Evolutionary conservation across 2,329 filamentous ascomycete genomes (phyloP).

Genomic region (Hortaea werneckii): DNA sequence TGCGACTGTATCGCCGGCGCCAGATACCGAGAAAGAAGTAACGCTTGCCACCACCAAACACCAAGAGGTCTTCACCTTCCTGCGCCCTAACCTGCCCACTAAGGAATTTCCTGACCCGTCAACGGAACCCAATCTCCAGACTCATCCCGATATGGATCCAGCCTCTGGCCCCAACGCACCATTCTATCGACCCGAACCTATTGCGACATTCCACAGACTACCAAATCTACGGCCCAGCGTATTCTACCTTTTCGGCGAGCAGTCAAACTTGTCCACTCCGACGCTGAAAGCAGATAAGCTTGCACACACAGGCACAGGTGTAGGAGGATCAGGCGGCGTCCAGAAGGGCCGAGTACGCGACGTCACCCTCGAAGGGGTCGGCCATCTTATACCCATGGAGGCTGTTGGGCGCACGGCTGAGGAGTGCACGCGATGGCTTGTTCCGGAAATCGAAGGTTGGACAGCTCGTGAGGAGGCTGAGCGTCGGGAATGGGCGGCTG

Average conservation of each 20-base stretch:
- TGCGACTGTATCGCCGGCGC: slow-evolving; percentile 9
- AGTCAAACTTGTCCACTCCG: slow-evolving; percentile 46
- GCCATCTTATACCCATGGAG: slow-evolving; percentile 82
- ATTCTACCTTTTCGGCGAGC: slow-evolving; percentile 58
- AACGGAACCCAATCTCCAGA: slow-evolving; percentile 27
- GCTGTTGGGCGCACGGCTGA: slow-evolving; percentile 56
- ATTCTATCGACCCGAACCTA: slow-evolving; percentile 59
- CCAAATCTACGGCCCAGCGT: slow-evolving; percentile 53
- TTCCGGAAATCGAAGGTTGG: slow-evolving; percentile 26
- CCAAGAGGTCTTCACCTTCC: slow-evolving; percentile 74
- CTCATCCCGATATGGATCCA: slow-evolving; percentile 33
- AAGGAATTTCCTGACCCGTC: slow-evolving; percentile 17
- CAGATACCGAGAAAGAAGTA: slow-evolving; percentile 37
- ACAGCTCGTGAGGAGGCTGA: slow-evolving; percentile 16
- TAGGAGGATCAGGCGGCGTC: slow-evolving; percentile 57
- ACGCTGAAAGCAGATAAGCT: slow-evolving; percentile 49
- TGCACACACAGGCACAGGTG: slow-evolving; percentile 51
- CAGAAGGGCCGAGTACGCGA: slow-evolving; percentile 57
- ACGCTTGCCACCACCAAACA: slow-evolving; percentile 76
- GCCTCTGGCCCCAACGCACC: slow-evolving; percentile 32
- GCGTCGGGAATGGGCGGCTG: slow-evolving; percentile 16
- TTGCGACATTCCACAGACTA: slow-evolving; percentile 47
- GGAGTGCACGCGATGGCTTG: slow-evolving; percentile 29
- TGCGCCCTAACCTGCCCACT: slow-evolving; percentile 47
- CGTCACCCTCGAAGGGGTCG: slow-evolving; percentile 53